Evolutionary conservation across 306 rosid species (phyloP).

Genomic region (Calophaca sinica): DNA sequence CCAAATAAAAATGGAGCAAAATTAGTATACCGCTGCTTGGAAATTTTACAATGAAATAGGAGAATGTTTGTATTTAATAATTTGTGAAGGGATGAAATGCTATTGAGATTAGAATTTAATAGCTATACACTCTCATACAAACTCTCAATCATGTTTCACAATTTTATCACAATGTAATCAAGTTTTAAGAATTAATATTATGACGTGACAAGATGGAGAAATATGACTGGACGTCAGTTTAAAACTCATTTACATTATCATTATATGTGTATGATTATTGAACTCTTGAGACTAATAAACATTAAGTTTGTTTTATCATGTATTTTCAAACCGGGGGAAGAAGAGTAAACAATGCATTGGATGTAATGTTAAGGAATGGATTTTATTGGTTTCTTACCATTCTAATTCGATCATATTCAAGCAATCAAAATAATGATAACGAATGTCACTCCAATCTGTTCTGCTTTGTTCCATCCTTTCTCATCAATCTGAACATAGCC

Average conservation of each 20-base stretch:
- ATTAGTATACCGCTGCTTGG: not conserved
- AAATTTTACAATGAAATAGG: not conserved
- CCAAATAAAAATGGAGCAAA: not conserved
- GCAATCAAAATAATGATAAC: not conserved
- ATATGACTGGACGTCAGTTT: not conserved
- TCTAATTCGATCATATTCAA: not conserved
- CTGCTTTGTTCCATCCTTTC: not conserved
- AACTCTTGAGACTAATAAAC: not conserved
- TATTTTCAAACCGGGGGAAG: not conserved
- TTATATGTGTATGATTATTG: not conserved
- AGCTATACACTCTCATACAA: not conserved
- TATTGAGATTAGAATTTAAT: not conserved
- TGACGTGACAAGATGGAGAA: not conserved
- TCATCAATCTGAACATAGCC: not conserved
- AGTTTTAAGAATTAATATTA: not conserved
- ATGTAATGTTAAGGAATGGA: not conserved
- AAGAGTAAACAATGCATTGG: not conserved
- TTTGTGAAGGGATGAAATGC: not conserved
- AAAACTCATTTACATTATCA: not conserved
- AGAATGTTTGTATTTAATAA: not conserved
- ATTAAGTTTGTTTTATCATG: not conserved
- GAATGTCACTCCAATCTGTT: not conserved
- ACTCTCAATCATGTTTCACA: no score
- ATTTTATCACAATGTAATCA: not conserved
- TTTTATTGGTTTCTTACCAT: not conserved